These are phyloP conservation scores for Mentha longifolia DNA, from an alignment of 257 asterid species.

Conservation along the genomic window DNA sequence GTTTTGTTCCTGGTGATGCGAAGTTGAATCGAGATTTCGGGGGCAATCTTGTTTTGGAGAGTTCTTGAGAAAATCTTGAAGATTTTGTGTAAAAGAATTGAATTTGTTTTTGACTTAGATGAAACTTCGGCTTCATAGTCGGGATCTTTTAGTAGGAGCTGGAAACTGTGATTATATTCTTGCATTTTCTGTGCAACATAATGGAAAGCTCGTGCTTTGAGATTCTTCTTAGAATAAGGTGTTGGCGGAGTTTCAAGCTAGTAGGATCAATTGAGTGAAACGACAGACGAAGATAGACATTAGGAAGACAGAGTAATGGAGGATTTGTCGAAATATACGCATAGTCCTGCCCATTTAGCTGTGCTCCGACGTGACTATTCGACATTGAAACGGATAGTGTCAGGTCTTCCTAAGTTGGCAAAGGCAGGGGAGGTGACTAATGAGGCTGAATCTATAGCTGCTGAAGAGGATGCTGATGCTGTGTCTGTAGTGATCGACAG, in stretches of 20 bases:
- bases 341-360: constrained; percentile 90
- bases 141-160: constrained; percentile 38
- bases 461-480: constrained; percentile 83
- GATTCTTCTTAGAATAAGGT: constrained; percentile 22
- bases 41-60: constrained; percentile 29
- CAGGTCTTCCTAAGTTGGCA: constrained; percentile 74
- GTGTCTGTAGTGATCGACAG: constrained; percentile 80
- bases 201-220: constrained; percentile 28
- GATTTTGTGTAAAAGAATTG: constrained; percentile 31
- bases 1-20: constrained; percentile 36
- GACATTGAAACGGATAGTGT: constrained; percentile 65
- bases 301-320: constrained; percentile 56
- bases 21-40: constrained; percentile 30
- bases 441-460: constrained; percentile 82
- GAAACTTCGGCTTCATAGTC: constrained; percentile 21
- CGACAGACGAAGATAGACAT: constrained; percentile 25
- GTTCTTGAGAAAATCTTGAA: constrained; percentile 27
- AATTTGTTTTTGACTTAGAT: constrained; percentile 22
- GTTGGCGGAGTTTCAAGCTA: constrained; percentile 38
- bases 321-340: constrained; percentile 76
- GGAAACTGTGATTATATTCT: constrained; percentile 24
- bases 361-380: constrained; percentile 72
- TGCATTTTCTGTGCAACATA: constrained; percentile 33
- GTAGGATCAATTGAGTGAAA: constrained; percentile 37
- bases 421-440: constrained; percentile 91